Evolutionary conservation across 805 yeast genomes (phyloP), one percentile per base, ranked within the genome.

Genomic region (Starmerella riodocensis): DNA sequence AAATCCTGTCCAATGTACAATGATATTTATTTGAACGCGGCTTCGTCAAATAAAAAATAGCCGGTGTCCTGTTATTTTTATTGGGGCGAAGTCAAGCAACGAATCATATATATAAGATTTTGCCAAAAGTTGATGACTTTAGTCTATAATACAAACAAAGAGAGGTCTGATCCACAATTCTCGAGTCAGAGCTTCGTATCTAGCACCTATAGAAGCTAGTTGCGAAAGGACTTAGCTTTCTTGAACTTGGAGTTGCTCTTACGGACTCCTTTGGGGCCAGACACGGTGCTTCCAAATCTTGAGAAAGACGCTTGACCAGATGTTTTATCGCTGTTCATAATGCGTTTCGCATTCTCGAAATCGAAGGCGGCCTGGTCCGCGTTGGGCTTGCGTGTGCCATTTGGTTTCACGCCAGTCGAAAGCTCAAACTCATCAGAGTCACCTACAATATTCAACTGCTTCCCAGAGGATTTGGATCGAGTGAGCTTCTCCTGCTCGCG

Each of bases 1-100:
- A 79, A 78, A 53, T 65, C 88, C 2, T 88, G 98, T 62, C 98
- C 97, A 13, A 69, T 85, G 71, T 88, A 81, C 56, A 73, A 71
- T 45, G 74, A 71, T 42, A 52, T 54, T 31, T 55, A 53, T 41
- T 50, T 57, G 38, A 39, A 41, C 23, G 49, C 50, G 7, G 43
- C 48, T 19, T 31, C 34, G 4, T 31, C 34, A 13, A 31, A 31
- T 6, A 18, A 31, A n/a, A 20, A 31, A 25, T 20, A 30, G 33
- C 18, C 14, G 8, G 17, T n/a, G n/a, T n/a, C n/a, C n/a, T n/a
- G n/a, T n/a, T n/a, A n/a, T n/a, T n/a, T n/a, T n/a, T n/a, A n/a
- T n/a, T n/a, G n/a, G n/a, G n/a, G n/a, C n/a, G n/a, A n/a, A n/a
- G n/a, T 24, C 13, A 24, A 24, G 13, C 9, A 11, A 11, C 13